Evolutionary conservation across 495 filamentous ascomycete genomes (phyloP), one percentile per base, ranked within the genome.

Genomic region (Aeminium ludgeri): DNA sequence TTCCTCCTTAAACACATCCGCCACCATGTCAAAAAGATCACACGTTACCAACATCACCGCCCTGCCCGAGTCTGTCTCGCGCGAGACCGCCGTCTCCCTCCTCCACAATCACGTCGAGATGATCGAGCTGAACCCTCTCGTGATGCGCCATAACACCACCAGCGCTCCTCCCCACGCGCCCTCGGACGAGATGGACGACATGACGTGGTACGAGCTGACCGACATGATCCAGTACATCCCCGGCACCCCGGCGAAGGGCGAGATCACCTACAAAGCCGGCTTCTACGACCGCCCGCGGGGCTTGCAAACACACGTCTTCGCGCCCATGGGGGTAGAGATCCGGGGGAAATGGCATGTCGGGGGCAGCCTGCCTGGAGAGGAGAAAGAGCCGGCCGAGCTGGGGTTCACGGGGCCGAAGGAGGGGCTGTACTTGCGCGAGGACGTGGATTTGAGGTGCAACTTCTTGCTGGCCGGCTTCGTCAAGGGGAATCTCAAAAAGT

Each of bases 91-190:
- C 19, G 53, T 85, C 44, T 64, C 70, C 19, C 76, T 77, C 16
- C 68, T 86, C 5, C 78, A 82, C 57, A 69, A 73, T 52, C 80
- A 85, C 53, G 56, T 64, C 30, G 74, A 73, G 43, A 86, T 89
- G 70, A 86, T 86, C 50, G 76, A 82, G 32, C 64, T 86, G 19
- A 89, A 86, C 56, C 82, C 82, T 0, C 67, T 86, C 6, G 80
- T 89, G 36, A 69, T 77, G 34, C 69, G 77, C 29, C 69, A 79
- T 30, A 67, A 75, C 41, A 66, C 66, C 0, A 76, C 77, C 55
- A 65, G 65, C 17, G 64, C 79, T 0, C 81, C 80, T 0, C 51
- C 61, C 10, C 65, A 76, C 53, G 74, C 78, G 6, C 50, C 63
- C 5, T 56, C 70, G 6, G 82, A 89, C 45, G 48, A 51, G 31